Conservation (phyloP, 257 asterid species). For the Solanum tarijense region DNA sequence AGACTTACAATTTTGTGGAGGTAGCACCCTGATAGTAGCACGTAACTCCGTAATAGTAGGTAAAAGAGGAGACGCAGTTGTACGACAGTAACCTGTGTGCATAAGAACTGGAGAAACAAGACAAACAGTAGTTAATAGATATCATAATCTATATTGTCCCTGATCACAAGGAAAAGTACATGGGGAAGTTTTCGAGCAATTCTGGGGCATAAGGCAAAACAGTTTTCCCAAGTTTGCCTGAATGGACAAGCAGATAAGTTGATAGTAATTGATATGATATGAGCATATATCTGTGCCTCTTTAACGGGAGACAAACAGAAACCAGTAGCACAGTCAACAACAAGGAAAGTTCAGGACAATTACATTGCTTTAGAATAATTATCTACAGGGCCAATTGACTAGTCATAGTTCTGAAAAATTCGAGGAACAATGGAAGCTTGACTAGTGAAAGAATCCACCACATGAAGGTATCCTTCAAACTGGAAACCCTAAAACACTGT, state of each 20-base stretch:
- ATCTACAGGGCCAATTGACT: neutral
- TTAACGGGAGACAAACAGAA: neutral
- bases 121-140: slow-evolving; percentile 19
- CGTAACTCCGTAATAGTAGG: slow-evolving; percentile 73
- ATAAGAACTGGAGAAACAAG: slow-evolving; percentile 66
- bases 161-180: neutral
- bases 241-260: neutral
- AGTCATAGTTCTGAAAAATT: neutral
- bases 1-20: slow-evolving; percentile 85
- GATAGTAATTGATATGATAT: neutral
- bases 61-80: slow-evolving; percentile 91
- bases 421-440: neutral
- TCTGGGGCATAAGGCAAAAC: neutral
- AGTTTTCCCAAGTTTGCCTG: neutral
- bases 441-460: neutral
- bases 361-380: neutral
- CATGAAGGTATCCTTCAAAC: neutral
- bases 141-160: neutral
- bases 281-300: neutral
- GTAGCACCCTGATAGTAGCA: slow-evolving; percentile 84
- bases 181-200: neutral
- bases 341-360: neutral
- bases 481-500: neutral
- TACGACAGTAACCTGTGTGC: slow-evolving; percentile 95
- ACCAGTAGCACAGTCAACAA: neutral